These are phyloP conservation scores for Alternaria rosae DNA, from an alignment of 2,329 filamentous ascomycete species.

Conservation along the genomic window DNA sequence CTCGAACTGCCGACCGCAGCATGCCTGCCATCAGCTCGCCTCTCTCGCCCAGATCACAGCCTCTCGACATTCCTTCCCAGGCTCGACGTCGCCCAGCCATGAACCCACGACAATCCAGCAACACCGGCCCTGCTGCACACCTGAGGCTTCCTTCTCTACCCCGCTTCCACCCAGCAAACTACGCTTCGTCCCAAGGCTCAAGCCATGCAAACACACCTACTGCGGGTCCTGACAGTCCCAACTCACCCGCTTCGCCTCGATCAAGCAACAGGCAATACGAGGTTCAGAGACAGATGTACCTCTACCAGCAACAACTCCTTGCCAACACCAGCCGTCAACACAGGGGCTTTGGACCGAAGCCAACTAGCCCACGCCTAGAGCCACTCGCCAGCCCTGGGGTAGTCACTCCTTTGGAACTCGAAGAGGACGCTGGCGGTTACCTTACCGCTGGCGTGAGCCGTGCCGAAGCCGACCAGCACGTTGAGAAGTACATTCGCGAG, in stretches of 20 bases:
- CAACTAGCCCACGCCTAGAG: constrained; percentile 57
- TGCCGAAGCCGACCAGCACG: constrained; percentile 50
- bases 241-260: constrained; percentile 55
- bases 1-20: constrained; percentile 36
- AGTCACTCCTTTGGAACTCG: constrained; percentile 62
- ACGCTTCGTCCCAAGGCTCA: constrained; percentile 50
- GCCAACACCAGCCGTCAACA: constrained; percentile 38
- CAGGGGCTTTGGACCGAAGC: constrained; percentile 43
- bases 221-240: constrained; percentile 51
- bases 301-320: constrained; percentile 58
- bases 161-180: constrained; percentile 62
- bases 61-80: constrained; percentile 46
- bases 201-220: constrained; percentile 49
- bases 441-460: constrained; percentile 54
- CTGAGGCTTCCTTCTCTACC: constrained; percentile 59
- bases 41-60: constrained; percentile 46
- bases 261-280: constrained; percentile 54
- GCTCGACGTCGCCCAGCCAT: constrained; percentile 42
- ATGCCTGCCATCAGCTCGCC: constrained; percentile 44
- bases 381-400: constrained; percentile 61
- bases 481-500: constrained; percentile 57
- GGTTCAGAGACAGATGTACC: constrained; percentile 57
- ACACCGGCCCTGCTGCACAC: constrained; percentile 43
- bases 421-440: constrained; percentile 53
- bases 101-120: constrained; percentile 46